These are phyloP conservation scores for Russula sp. DNA, from an alignment of 768 basidiomycete genomes.

Conservation along the genomic window DNA sequence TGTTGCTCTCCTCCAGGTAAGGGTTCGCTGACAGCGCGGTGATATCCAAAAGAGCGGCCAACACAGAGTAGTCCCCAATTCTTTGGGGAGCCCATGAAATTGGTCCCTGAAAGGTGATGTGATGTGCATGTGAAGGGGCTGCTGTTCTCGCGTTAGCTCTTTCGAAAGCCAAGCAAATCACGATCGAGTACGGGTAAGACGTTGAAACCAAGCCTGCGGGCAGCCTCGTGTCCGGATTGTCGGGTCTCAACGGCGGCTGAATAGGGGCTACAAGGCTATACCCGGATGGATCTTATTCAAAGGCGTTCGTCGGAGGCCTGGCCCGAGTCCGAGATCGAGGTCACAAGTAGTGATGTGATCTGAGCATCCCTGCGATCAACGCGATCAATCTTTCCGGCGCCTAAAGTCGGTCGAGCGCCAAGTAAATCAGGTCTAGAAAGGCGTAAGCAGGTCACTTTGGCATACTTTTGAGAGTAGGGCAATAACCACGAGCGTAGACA, in stretches of 20 bases:
- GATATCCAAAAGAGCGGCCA: neutral
- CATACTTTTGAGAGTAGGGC: neutral
- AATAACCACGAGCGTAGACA: neutral
- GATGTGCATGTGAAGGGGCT: neutral
- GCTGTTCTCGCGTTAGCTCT: neutral
- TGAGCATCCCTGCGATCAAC: too few relatives aligned
- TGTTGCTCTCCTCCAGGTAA: neutral
- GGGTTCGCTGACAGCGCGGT: neutral
- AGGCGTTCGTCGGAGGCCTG: neutral
- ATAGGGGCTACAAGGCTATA: neutral
- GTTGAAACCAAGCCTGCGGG: neutral
- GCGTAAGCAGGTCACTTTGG: neutral
- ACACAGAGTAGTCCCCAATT: neutral
- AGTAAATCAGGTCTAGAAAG: neutral
- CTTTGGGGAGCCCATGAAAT: neutral
- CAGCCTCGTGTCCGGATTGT: neutral
- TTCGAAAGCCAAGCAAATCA: neutral
- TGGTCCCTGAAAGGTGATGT: too few relatives aligned
- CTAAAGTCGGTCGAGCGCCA: too few relatives aligned
- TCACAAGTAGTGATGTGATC: neutral
- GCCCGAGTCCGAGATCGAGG: neutral
- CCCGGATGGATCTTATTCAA: neutral
- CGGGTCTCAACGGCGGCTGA: neutral
- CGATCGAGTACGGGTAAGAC: neutral
- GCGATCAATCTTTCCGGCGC: neutral